Conservation (phyloP, 139 green algal genomes). For the Coelastrella sp. region DNA sequence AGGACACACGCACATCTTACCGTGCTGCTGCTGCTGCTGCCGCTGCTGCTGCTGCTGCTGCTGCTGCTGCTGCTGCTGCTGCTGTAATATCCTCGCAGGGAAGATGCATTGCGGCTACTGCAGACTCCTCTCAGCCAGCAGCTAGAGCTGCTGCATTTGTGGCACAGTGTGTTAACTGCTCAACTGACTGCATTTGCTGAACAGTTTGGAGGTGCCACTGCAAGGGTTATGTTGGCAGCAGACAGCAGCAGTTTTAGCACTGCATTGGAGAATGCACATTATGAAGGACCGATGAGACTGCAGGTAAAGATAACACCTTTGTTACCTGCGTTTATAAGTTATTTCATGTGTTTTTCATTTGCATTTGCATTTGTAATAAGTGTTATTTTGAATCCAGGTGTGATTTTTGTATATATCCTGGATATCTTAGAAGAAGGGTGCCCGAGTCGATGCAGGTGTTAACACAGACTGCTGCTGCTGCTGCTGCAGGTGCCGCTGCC, state of each 20-base stretch:
- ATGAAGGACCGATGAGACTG: constrained; percentile 79
- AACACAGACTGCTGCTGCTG: neutral
- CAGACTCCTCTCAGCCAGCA: constrained; percentile 68
- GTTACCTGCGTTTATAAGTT: neutral
- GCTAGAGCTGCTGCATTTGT: constrained; percentile 76
- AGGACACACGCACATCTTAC: too few relatives aligned
- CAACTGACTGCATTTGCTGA: neutral
- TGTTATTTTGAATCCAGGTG: too few relatives aligned
- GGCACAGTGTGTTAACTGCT: constrained; percentile 63
- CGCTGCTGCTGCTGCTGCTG: neutral
- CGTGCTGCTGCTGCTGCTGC: neutral
- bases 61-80: neutral
- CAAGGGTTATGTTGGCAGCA: constrained; percentile 64
- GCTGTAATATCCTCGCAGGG: neutral
- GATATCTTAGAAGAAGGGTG: neutral
- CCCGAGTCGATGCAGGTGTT: neutral
- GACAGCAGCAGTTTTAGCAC: constrained; percentile 65
- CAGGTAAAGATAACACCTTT: constrained; percentile 38
- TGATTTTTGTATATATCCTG: neutral
- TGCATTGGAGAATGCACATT: constrained; percentile 65
- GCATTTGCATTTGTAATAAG: neutral
- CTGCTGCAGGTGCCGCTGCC: constrained; percentile 56
- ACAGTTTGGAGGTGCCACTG: constrained; percentile 38
- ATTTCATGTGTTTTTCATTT: neutral
- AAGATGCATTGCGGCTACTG: constrained; percentile 23